These are phyloP conservation scores for Clarireedia hainanense DNA, from an alignment of 2,329 filamentous ascomycete genomes.

Conservation along the genomic window DNA sequence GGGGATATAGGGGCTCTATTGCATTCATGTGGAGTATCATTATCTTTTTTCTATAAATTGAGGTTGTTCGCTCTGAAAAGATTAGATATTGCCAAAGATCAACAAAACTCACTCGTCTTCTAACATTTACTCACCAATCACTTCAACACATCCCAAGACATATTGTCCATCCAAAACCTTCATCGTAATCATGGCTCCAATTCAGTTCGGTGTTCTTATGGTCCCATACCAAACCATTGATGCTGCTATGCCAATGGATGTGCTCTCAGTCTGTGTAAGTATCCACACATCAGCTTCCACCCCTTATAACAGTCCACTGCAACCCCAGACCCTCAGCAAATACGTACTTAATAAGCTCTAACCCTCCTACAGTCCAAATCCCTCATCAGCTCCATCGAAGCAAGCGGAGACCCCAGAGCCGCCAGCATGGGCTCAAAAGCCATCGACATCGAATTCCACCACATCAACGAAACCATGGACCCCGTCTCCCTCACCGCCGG, in stretches of 20 bases:
- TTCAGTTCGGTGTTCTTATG: slow-evolving; percentile 24
- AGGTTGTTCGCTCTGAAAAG: neutral
- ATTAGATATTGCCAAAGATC: neutral
- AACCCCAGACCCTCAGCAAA: neutral
- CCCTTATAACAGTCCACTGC: too few species aligned
- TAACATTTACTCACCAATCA: neutral
- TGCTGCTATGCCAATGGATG: slow-evolving; percentile 21
- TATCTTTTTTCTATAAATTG: neutral
- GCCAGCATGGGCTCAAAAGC: slow-evolving; percentile 11
- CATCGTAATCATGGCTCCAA: slow-evolving; percentile 15
- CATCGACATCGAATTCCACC: slow-evolving; percentile 21
- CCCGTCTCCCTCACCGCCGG: slow-evolving; percentile 14
- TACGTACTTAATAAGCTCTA: neutral
- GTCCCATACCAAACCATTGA: slow-evolving; percentile 24
- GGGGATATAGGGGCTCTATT: neutral
- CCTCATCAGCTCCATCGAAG: neutral
- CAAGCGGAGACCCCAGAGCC: neutral
- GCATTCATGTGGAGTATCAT: too few species aligned
- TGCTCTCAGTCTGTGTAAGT: slow-evolving; percentile 18
- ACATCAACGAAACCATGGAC: slow-evolving; percentile 21
- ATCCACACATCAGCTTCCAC: neutral
- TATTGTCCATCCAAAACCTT: neutral
- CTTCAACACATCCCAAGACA: neutral
- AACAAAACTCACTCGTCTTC: neutral
- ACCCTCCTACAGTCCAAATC: neutral